Conservation (phyloP, 257 asterid species). For the Thymus quinquecostatus region DNA sequence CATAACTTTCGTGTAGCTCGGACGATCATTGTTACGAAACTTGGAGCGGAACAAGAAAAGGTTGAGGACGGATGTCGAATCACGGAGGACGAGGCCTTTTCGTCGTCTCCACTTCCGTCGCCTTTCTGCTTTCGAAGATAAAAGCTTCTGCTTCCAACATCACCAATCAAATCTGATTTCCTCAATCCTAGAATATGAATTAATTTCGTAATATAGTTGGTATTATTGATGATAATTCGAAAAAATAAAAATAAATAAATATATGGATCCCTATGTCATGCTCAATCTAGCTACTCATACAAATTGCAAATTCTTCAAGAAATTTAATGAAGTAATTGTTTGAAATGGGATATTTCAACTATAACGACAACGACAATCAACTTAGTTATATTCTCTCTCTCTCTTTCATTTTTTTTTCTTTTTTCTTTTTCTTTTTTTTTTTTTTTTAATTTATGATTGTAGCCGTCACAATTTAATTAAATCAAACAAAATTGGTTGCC, state of each 20-base stretch:
- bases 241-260: too few relatives aligned
- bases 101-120: neutral
- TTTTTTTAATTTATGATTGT: too few relatives aligned
- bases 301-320: too few relatives aligned
- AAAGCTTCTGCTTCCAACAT: slow-evolving; percentile 54
- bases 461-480: neutral
- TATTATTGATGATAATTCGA: neutral
- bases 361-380: too few relatives aligned
- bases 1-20: slow-evolving; percentile 43
- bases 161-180: slow-evolving; percentile 55
- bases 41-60: slow-evolving; percentile 7
- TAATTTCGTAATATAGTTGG: neutral
- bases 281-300: too few relatives aligned
- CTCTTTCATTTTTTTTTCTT: too few relatives aligned
- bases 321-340: too few relatives aligned
- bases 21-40: slow-evolving; percentile 38
- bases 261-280: too few relatives aligned
- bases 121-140: slow-evolving; percentile 47
- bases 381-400: too few relatives aligned
- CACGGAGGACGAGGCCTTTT: slow-evolving; percentile 9
- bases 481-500: neutral
- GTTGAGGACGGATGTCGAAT: neutral
- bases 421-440: neutral
- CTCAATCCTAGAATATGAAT: slow-evolving; percentile 42
- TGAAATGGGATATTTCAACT: too few relatives aligned